Percentiles rank a stretch among this genome's conserved stretches.
These are phyloP conservation scores for Cercospora sp. DNA, from an alignment of 2,329 filamentous ascomycete species.

Conservation along the genomic window DNA sequence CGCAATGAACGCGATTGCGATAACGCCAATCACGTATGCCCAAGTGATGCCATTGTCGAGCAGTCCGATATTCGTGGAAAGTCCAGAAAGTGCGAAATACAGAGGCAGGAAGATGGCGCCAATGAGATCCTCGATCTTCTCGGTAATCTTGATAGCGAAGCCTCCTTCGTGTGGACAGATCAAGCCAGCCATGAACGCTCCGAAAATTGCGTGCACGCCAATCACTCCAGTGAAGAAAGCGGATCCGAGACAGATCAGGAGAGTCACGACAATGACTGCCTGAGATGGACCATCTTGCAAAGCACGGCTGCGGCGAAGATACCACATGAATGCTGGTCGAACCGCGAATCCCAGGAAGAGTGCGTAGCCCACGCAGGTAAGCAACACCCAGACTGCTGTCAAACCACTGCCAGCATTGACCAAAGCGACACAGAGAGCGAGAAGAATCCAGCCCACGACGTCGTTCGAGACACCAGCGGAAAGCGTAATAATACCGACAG, in stretches of 20 bases:
- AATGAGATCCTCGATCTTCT: conserved; percentile 92
- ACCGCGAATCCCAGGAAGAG: conserved; percentile 73
- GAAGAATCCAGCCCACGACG: conserved; percentile 84
- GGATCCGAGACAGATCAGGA: conserved; percentile 74
- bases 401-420: conserved; percentile 84
- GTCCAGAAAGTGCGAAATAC: conserved; percentile 88
- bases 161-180: conserved; percentile 89
- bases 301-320: conserved; percentile 71
- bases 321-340: conserved; percentile 71
- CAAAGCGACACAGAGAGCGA: conserved; percentile 88
- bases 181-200: conserved; percentile 82
- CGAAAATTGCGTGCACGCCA: conserved; percentile 91
- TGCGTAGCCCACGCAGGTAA: conserved; percentile 72
- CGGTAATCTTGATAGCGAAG: conserved; percentile 85
- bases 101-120: conserved; percentile 80
- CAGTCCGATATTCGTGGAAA: conserved; percentile 84
- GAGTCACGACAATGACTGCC: conserved; percentile 75
- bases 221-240: conserved; percentile 89
- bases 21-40: conserved; percentile 85
- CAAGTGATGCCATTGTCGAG: conserved; percentile 79
- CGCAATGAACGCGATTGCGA: conserved; percentile 75
- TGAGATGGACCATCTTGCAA: conserved; percentile 88
- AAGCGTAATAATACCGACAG: conserved; percentile 83
- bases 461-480: conserved; percentile 93
- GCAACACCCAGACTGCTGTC: conserved; percentile 79